Percentiles rank a stretch among this genome's conserved stretches.
These are phyloP conservation scores for Annona cherimola DNA, from an alignment of 164 flowering plant species.

Conservation along the genomic window DNA sequence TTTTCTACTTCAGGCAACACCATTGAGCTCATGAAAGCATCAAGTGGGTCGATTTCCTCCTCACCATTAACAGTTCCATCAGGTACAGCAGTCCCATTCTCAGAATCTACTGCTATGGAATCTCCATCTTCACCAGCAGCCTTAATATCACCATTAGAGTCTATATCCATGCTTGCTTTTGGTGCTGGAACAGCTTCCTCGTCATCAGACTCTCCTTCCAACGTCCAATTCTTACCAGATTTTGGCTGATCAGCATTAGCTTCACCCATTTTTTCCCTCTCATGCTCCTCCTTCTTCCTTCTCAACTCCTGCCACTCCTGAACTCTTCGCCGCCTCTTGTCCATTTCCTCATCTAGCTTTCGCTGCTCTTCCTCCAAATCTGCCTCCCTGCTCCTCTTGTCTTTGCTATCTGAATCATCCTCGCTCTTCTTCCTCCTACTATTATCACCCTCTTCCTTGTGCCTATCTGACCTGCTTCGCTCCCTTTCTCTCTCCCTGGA, in stretches of 20 bases:
- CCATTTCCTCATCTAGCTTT: slow-evolving; percentile 87
- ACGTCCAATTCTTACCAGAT: slow-evolving; percentile 85
- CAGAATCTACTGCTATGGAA: slow-evolving; percentile 43
- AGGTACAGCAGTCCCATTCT: slow-evolving; percentile 20
- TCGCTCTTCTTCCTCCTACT: slow-evolving; percentile 35
- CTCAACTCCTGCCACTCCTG: slow-evolving; percentile 95
- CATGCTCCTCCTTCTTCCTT: slow-evolving; percentile 82
- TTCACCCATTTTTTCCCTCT: slow-evolving; percentile 58
- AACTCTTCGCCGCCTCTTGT: slow-evolving; percentile 89
- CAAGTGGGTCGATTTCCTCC: slow-evolving; percentile 91
- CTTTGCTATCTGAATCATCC: slow-evolving; percentile 35
- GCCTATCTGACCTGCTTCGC: slow-evolving; percentile 43
- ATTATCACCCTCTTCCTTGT: slow-evolving; percentile 52
- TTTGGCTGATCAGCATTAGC: slow-evolving; percentile 38
- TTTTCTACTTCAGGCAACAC: slow-evolving; percentile 92
- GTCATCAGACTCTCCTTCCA: slow-evolving; percentile 94
- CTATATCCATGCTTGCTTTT: slow-evolving; percentile 38
- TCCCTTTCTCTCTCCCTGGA: slow-evolving; percentile 35
- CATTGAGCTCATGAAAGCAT: slow-evolving; percentile 95
- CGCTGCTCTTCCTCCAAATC: slow-evolving; percentile 78
- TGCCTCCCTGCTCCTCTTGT: slow-evolving; percentile 50
- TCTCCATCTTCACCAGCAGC: slow-evolving; percentile 30
- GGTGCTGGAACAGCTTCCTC: slow-evolving; percentile 47
- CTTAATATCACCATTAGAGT: slow-evolving; percentile 37
- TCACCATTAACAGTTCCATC: slow-evolving; percentile 38